Evolutionary conservation across 352 stramenopile species (phyloP).

Genomic region (Elongisporangium undulatum): DNA sequence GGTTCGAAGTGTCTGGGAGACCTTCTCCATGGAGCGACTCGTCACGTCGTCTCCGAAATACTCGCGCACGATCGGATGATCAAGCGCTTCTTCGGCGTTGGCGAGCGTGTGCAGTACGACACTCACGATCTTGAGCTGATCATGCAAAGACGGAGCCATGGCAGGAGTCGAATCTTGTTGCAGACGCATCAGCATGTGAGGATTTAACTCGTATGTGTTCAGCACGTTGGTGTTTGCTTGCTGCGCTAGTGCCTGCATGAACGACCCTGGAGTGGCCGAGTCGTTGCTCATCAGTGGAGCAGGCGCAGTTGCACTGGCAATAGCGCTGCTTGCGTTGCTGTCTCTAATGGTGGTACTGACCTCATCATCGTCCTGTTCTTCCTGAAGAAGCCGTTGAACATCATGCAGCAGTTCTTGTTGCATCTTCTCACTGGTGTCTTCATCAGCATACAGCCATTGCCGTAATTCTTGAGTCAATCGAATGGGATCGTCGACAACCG

Average conservation of each 20-base stretch:
- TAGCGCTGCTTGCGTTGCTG: slow-evolving; percentile 9
- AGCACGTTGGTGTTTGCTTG: neutral
- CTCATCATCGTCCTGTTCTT: slow-evolving; percentile 23
- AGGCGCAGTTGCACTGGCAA: neutral
- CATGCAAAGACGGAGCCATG: slow-evolving; percentile 1
- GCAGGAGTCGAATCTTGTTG: neutral
- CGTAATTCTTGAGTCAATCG: slow-evolving; percentile 33
- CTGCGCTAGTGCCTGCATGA: neutral
- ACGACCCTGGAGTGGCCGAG: neutral
- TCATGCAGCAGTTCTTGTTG: slow-evolving; percentile 41
- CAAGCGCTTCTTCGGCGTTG: slow-evolving; percentile 31
- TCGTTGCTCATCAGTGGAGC: slow-evolving; percentile 3
- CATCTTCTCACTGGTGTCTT: slow-evolving; percentile 47
- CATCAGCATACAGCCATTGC: slow-evolving; percentile 31
- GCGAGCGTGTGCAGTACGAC: slow-evolving; percentile 27
- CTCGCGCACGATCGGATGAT: slow-evolving; percentile 25
- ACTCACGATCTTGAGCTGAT: slow-evolving; percentile 25
- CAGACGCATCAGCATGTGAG: neutral
- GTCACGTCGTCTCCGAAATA: slow-evolving; percentile 27
- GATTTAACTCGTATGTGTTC: neutral
- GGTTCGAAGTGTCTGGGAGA: slow-evolving; percentile 20
- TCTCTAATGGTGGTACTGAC: slow-evolving; percentile 2
- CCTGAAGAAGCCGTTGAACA: slow-evolving; percentile 33
- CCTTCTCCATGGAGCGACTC: slow-evolving; percentile 13
- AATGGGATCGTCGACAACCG: slow-evolving; percentile 21